A percentile compares a stretch with the other conserved stretches of the same genome.
Conservation (phyloP, 371 early-diverging fungal species). For the Spraguea lophii region DNA sequence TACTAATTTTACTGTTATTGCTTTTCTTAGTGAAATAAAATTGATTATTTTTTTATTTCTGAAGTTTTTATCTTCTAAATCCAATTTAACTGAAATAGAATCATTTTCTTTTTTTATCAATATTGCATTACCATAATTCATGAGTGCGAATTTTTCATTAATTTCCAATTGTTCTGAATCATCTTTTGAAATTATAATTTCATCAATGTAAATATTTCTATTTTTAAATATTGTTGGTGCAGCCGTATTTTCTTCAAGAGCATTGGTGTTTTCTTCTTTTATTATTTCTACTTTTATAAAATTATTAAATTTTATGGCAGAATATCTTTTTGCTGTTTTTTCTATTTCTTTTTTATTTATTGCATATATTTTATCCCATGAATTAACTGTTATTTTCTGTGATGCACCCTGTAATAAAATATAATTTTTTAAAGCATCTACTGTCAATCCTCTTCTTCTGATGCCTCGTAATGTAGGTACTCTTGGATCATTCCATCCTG, state of each 20-base stretch:
- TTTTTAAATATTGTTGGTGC: constrained; percentile 65
- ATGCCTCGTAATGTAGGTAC: constrained; percentile 97
- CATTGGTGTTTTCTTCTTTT: not conserved
- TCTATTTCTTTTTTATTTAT: constrained; percentile 91
- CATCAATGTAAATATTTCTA: constrained; percentile 75
- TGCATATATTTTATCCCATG: constrained; percentile 99
- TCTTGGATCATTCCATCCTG: constrained; percentile 97
- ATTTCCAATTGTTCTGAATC: constrained; percentile 61
- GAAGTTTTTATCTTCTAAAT: constrained; percentile 83
- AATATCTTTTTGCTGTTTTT: constrained; percentile 69
- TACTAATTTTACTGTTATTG: constrained; percentile 47
- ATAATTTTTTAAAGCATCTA: constrained; percentile 83
- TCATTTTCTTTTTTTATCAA: constrained; percentile 51
- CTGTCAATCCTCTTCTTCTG: constrained; percentile 83
- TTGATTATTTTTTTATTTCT: constrained; percentile 94
- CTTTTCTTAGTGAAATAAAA: constrained; percentile 55
- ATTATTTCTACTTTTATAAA: constrained; percentile 2
- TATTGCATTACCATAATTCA: constrained; percentile 97
- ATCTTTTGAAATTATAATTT: constrained; percentile 61
- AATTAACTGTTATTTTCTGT: constrained; percentile 66
- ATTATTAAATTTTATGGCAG: constrained; percentile 54
- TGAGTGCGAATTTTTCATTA: constrained; percentile 81
- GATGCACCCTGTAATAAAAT: constrained; percentile 96
- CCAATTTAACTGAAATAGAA: constrained; percentile 51
- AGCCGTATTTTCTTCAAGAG: constrained; percentile 16